Evolutionary conservation across 805 yeast genomes (phyloP), one percentile per base, ranked within the genome.

Genomic region (Candida tibetensis): DNA sequence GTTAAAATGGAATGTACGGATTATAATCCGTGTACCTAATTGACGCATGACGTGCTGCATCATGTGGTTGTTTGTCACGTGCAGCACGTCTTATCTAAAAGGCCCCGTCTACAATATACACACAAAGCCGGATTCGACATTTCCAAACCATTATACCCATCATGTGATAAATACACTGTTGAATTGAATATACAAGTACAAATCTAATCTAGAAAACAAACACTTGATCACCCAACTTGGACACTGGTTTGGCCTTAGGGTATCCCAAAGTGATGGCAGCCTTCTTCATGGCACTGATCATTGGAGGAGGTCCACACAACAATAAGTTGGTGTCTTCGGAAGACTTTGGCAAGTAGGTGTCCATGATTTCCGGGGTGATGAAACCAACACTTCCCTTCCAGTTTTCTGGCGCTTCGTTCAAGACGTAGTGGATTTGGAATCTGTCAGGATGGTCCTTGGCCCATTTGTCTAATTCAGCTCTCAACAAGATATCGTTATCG

Each of bases 271-370:
- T 74, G 34, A 65, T 67, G 29, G 91, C 86, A 39, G 82, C 84
- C 68, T 79, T 86, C 72, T 88, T 90, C 60, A 86, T 75, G 43
- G 90, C 83, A 43, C 85, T 75, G 32, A 83, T 80, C 96, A 90
- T 85, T 45, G 91, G 89, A 44, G 95, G 95, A 33, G 97, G 97
- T 31, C 96, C 98, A 67, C 97, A 90, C 40, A 90, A 64, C 56
- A 91, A 77, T 50, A 91, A 71, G 70, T 84, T 85, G 43, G 77
- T 68, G 49, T 79, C 81, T 28, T 64, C 70, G 28, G 79, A 55
- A 19, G 87, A 69, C 38, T 71, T 69, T 31, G 95, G 90, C 52
- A 85, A 71, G 53, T 75, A 69, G 36, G 71, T 66, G 51, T 74
- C 72, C 63, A 90, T 69, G 48, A 86, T 69, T 32, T 85, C 95